Evolutionary conservation across 2,329 filamentous ascomycete species (phyloP), one percentile per base, ranked within the genome.

Genomic region (Epichloe gansuensis): DNA sequence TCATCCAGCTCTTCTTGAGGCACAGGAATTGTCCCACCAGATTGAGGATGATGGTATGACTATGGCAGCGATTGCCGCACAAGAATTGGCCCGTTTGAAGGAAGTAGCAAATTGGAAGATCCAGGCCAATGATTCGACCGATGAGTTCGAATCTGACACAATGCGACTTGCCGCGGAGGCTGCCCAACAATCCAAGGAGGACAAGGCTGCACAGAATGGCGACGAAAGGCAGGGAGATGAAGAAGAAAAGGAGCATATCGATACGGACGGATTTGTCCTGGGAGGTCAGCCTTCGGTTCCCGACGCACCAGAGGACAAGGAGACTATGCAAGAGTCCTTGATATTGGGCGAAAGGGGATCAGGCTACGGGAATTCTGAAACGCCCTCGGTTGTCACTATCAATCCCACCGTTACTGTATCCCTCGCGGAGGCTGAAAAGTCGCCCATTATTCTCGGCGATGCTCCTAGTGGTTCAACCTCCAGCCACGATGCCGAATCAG

Each of bases 61-160:
- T 17, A 73, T 87, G 54, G 89, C 93, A 4, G 82, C 89, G 53
- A 71, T 80, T 35, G 84, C 89, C 17, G 91, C 90, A 15, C 83
- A 81, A 61, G 88, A 97, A 64, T 76, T 98, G 27, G 76, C 75
- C 36, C 77, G 84, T 42, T 73, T 98, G 35, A 95, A 93, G 75
- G 82, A 90, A 57, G 85, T 93, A 53, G 87, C 85, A 7, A 77
- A 76, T 54, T 94, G 85, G 84, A 97, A 97, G 71, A 78, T 95
- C 41, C 74, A 76, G 39, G 82, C 87, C 7, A 71, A 76, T 38
- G 91, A 97, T 64, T 71, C 77, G 2, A 84, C 80, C 12, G 82
- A 93, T 49, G 82, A 95, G 64, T 97, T 95, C 61, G 82, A 85
- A 47, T 81, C 78, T 45, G 82, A 83, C 49, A 71, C 71, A 15